These are phyloP conservation scores for Lepidium sativum DNA, from an alignment of 345 rosid species.

Conservation along the genomic window DNA sequence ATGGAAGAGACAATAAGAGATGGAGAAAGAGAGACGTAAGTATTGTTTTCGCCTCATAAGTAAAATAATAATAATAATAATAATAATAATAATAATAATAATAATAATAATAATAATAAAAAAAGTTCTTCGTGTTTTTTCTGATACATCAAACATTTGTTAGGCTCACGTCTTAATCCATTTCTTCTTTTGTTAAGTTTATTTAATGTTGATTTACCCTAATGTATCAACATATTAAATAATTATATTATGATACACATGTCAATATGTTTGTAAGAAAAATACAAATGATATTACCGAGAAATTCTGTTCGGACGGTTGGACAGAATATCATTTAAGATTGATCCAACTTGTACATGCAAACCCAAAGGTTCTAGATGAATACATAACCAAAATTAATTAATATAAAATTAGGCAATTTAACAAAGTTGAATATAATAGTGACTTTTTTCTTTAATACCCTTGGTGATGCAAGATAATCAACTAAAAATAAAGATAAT, in stretches of 20 bases:
- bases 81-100: neutral
- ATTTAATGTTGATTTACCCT: neutral
- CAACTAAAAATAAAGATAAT: neutral
- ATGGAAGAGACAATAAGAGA: constrained; percentile 15
- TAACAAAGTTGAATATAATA: too few species aligned
- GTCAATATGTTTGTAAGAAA: neutral
- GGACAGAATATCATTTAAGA: neutral
- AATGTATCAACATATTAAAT: neutral
- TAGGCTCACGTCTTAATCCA: constrained; percentile 51
- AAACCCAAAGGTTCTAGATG: neutral
- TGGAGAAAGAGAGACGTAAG: constrained; percentile 25
- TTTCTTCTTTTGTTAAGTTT: neutral
- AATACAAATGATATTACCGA: neutral
- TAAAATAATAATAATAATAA: constrained; percentile 3
- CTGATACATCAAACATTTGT: constrained; percentile 18
- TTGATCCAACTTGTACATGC: neutral
- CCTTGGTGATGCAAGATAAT: neutral
- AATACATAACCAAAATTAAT: neutral
- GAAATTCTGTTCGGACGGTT: constrained; percentile 1
- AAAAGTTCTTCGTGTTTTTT: constrained; percentile 19
- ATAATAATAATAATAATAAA: neutral
- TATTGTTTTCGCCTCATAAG: constrained; percentile 19
- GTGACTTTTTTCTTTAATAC: neutral
- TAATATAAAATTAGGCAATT: too few species aligned
- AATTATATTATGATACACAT: neutral